These are phyloP conservation scores for Tetrapisispora iriomotensis DNA, from an alignment of 805 yeast species.

Conservation along the genomic window DNA sequence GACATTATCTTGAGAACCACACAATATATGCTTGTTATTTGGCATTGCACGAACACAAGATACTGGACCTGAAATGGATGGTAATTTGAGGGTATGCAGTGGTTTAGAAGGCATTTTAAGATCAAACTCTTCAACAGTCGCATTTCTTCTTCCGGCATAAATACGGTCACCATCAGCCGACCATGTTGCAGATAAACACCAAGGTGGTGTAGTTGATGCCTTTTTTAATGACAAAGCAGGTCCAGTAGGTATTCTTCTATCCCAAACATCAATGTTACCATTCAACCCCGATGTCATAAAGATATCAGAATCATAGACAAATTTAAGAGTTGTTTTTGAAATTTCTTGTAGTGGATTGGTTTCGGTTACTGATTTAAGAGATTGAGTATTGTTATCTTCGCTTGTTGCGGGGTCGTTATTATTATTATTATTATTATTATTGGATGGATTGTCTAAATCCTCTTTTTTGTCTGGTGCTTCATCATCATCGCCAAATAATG, in stretches of 20 bases:
- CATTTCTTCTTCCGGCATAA: conserved; percentile 83
- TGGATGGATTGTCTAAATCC: conserved; percentile 16
- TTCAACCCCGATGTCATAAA: conserved; percentile 77
- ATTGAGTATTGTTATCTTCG: conserved; percentile 3
- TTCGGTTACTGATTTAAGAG: not conserved
- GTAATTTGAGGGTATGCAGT: conserved; percentile 56
- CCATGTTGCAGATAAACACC: conserved; percentile 91
- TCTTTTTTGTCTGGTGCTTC: conserved; percentile 23
- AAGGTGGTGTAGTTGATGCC: conserved; percentile 71
- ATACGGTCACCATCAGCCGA: conserved; percentile 69
- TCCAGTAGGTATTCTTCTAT: conserved; percentile 40
- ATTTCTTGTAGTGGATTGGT: conserved; percentile 13
- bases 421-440: not conserved
- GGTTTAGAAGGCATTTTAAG: conserved; percentile 50
- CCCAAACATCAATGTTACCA: conserved; percentile 80
- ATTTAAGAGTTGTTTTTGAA: conserved; percentile 17
- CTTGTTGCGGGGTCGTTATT: conserved; percentile 1
- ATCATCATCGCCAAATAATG: conserved; percentile 51
- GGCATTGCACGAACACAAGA: conserved; percentile 73
- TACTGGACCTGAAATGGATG: conserved; percentile 84
- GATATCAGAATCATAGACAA: conserved; percentile 36
- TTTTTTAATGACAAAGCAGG: conserved; percentile 41
- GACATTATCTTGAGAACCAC: conserved; percentile 87
- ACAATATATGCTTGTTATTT: conserved; percentile 64
- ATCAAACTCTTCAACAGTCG: conserved; percentile 69